Evolutionary conservation across 2,329 filamentous ascomycete genomes (phyloP).

Genomic region (Arachnopeziza araneosa): DNA sequence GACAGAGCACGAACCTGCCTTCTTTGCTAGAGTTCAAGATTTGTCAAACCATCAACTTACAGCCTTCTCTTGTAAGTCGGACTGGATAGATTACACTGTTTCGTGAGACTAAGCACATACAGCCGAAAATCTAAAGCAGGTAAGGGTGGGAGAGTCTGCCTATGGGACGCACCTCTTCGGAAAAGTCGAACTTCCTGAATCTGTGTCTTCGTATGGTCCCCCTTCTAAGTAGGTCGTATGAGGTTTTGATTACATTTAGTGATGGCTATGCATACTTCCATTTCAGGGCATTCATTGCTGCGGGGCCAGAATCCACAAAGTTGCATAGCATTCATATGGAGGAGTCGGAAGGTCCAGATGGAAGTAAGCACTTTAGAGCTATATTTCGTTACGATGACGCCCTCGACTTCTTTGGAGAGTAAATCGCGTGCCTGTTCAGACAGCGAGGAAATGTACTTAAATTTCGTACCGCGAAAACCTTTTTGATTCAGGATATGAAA

Average conservation of each 20-base stretch:
- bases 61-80: conserved; percentile 28
- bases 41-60: conserved; percentile 27
- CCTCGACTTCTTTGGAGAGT: conserved; percentile 50
- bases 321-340: conserved; percentile 43
- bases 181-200: conserved; percentile 42
- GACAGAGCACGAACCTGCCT: conserved; percentile 48
- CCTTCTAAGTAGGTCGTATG: background rate
- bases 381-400: conserved; percentile 42
- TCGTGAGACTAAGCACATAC: background rate
- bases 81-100: background rate
- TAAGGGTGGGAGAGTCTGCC: conserved; percentile 41
- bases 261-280: conserved; percentile 37
- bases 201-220: background rate
- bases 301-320: conserved; percentile 34
- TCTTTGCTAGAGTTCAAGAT: conserved; percentile 43
- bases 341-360: conserved; percentile 38
- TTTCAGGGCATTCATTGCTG: conserved; percentile 42
- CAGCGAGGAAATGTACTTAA: background rate
- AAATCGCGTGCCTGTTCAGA: background rate
- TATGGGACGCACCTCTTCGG: conserved; percentile 46
- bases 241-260: background rate
- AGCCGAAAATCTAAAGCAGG: conserved; percentile 37
- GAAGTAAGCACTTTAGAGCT: conserved; percentile 40
- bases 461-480: background rate
- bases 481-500: background rate